These are phyloP conservation scores for Hordeum marinum DNA, from an alignment of 176 grass and related monocot genomes.

Conservation along the genomic window DNA sequence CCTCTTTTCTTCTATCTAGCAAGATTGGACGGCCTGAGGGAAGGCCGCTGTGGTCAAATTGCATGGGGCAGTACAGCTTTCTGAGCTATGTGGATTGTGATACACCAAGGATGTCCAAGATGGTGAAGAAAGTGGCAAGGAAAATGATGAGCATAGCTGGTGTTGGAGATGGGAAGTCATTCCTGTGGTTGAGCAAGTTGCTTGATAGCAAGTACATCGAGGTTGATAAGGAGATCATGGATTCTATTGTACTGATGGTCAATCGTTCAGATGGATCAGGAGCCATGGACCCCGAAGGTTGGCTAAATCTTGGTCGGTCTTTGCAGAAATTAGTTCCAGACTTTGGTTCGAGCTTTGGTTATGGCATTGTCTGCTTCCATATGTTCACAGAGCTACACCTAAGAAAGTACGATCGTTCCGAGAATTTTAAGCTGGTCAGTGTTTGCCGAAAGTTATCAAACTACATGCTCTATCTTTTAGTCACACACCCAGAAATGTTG, in stretches of 20 bases:
- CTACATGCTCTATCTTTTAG: no score
- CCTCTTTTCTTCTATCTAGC: neutral
- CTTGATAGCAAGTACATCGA: neutral
- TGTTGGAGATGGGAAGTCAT: neutral
- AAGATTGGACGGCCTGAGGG: neutral
- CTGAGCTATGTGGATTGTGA: neutral
- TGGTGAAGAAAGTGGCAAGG: no score
- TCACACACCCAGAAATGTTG: no score
- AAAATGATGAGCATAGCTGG: neutral
- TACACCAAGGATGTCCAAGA: neutral
- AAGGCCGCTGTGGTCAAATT: neutral
- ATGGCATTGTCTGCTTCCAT: no score
- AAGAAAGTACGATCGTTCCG: no score
- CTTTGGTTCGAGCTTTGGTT: no score
- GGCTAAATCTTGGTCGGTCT: neutral
- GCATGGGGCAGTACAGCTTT: neutral
- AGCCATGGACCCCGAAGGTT: neutral
- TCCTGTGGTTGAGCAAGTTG: neutral
- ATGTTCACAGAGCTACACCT: no score
- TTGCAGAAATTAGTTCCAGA: neutral
- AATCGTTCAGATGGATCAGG: neutral
- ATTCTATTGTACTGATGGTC: neutral
- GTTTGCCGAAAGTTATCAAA: no score
- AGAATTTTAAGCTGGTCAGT: no score
- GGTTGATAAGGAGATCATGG: neutral